Base-by-base conservation (phyloP, 2,329 filamentous ascomycete species). In the Hypoxylon sp. region DNA sequence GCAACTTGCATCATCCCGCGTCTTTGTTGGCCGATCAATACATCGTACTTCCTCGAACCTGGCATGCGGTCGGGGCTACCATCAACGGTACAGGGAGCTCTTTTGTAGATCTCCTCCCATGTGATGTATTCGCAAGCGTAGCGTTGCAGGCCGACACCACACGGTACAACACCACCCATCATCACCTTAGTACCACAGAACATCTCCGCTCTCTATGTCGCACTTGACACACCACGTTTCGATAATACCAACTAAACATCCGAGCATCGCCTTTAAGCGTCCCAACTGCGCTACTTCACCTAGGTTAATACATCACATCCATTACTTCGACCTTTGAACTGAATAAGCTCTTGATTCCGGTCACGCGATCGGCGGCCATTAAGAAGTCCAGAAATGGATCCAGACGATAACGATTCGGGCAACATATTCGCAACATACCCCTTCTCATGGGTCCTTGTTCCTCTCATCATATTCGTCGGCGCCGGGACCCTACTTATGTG, bases 401-500 rank as follows among this genome's bases (percentile, higher is more conserved):
- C 22, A n/a, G 61, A 67, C 48, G 63, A 71, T 48, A 17, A 14
- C 44, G 53, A 53, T n/a, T 67, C 66, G 1, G 54, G 55, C n/a
- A 71, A 59, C 44, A 67, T 71, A 29, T 71, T 71, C 35, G 42
- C 60, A 17, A 65, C 57, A 24, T 71, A 69, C n/a, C 69, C 69
- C 6, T 71, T 71, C 19, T 67, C 69, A 6, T 78, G 75, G 71
- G 67, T 78, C 10, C 65, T 77, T 13, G 71, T 78, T 22, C 75
- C 77, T 19, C 58, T 78, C 26, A 66, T 78, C 42, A 73, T 72
- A 50, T 73, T 77, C 55, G 72, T 73, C 33, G 51, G 73, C 3
- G 31, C 69, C 1, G 66, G 71, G 8, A 68, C 66, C 1, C 50
- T 74, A 10, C 66, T 78, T 13, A 68, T 75, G 26, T 76, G 75